A percentile compares a stretch with the other conserved stretches of the same genome.
Evolutionary conservation across 768 basidiomycete species (phyloP).

Genomic region (Tylopilus balloui): DNA sequence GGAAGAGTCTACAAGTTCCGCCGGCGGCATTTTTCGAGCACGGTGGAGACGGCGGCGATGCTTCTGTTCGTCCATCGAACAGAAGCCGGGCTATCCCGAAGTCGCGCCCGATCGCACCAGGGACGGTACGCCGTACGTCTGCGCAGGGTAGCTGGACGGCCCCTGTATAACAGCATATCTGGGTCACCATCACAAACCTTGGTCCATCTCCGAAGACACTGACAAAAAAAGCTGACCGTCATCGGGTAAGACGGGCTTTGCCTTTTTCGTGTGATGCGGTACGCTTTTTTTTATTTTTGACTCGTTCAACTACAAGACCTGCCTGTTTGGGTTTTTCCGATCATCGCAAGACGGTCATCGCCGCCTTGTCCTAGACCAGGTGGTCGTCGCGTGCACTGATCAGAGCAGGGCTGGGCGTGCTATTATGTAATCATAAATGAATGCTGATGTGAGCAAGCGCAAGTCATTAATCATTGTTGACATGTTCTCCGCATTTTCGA

Average conservation of each 20-base stretch:
- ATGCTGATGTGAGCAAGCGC: neutral
- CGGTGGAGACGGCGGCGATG: neutral
- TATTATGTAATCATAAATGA: neutral
- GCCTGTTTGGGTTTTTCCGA: constrained; percentile 11
- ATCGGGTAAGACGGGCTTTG: neutral
- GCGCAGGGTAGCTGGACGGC: neutral
- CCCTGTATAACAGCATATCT: neutral
- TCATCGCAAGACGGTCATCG: constrained; percentile 1
- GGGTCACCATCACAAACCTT: constrained; percentile 5
- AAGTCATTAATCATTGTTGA: neutral
- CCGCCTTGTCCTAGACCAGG: constrained; percentile 4
- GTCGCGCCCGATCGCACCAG: too few relatives aligned
- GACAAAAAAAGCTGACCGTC: neutral
- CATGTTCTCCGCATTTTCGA: constrained; percentile 39
- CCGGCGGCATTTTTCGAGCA: constrained; percentile 1
- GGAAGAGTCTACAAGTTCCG: neutral
- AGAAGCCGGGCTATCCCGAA: constrained; percentile 7
- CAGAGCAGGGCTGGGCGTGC: too few relatives aligned
- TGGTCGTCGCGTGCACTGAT: constrained; percentile 9
- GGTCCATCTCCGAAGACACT: neutral
- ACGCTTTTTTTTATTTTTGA: neutral
- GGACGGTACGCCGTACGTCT: constrained; percentile 4
- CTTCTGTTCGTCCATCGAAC: neutral
- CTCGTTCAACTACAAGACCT: constrained; percentile 11
- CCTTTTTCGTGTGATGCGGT: neutral